Percentiles rank a stretch among this genome's conserved stretches.
Evolutionary conservation across 768 basidiomycete genomes (phyloP).

Genomic region (Mycena belliarum): DNA sequence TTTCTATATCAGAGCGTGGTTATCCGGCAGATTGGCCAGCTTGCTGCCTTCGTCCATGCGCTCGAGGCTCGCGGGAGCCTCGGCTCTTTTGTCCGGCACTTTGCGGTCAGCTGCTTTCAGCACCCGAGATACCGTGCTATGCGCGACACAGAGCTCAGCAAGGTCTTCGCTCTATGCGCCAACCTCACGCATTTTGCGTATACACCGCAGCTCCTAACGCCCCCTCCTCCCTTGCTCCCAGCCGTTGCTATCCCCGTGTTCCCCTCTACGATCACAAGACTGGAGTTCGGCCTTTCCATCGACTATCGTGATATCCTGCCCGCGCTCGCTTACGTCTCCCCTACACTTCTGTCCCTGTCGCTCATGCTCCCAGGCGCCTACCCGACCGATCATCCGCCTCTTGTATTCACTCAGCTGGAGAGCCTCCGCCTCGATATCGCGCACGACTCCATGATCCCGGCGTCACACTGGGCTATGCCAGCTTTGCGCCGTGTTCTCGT

Average conservation of each 20-base stretch:
- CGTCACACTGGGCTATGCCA: background rate
- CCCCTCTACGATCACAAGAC: background rate
- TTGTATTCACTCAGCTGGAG: background rate
- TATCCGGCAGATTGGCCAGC: conserved; percentile 26
- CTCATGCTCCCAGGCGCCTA: background rate
- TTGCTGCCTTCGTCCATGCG: conserved; percentile 19
- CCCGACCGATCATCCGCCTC: background rate
- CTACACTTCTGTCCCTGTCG: background rate
- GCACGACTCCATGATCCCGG: background rate
- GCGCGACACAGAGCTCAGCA: background rate
- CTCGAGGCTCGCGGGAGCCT: background rate
- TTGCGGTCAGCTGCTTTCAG: background rate
- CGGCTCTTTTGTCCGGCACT: background rate
- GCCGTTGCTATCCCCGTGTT: conserved; percentile 5
- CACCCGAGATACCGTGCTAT: background rate
- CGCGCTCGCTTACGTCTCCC: background rate
- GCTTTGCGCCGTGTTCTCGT: background rate
- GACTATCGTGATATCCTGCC: background rate
- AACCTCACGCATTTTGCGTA: conserved; percentile 4
- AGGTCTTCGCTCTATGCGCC: conserved; percentile 4
- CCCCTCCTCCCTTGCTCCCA: too few relatives aligned
- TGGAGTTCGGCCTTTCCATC: background rate
- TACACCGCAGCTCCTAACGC: background rate
- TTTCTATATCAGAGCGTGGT: conserved; percentile 29
- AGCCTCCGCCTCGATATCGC: background rate